Percentiles rank a stretch among this genome's conserved stretches.
phyloP scores from a whole-genome alignment of 768 basidiomycete species.

The Trametes maxima region DNA sequence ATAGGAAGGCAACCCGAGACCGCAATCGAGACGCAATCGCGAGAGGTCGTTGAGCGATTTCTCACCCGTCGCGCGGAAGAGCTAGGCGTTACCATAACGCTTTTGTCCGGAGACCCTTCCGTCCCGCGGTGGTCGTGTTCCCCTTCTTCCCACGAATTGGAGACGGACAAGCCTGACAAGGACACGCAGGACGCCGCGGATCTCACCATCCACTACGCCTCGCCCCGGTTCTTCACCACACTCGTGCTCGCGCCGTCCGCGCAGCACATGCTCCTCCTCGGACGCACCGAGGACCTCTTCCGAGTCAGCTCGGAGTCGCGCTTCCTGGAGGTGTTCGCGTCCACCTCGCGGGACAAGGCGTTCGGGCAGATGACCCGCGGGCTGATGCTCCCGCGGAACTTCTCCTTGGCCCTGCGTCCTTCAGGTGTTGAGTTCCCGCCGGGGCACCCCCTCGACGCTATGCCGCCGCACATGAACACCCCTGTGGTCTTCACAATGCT shows the following conservation, averaged over 20 bases:
- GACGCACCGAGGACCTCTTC: slow-evolving; percentile 26
- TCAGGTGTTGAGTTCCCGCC: background rate
- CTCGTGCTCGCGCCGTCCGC: slow-evolving; percentile 48
- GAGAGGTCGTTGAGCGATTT: slow-evolving; percentile 35
- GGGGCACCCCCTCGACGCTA: slow-evolving; percentile 33
- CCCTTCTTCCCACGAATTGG: background rate
- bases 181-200: background rate
- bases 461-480: slow-evolving; percentile 16
- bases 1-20: slow-evolving; percentile 39
- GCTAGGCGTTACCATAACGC: slow-evolving; percentile 37
- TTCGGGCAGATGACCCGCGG: slow-evolving; percentile 4
- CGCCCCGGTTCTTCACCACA: slow-evolving; percentile 50
- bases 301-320: slow-evolving; percentile 37
- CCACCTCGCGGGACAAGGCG: background rate
- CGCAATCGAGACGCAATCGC: slow-evolving; percentile 34
- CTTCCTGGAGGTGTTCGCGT: slow-evolving; percentile 33
- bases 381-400: slow-evolving; percentile 8
- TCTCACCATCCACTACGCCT: slow-evolving; percentile 46
- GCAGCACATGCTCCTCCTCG: slow-evolving; percentile 45
- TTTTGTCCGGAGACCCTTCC: slow-evolving; percentile 41
- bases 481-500: slow-evolving; percentile 32
- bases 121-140: slow-evolving; percentile 25
- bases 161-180: background rate
- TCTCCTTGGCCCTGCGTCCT: background rate
- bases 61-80: slow-evolving; percentile 40